Evolutionary conservation across 2,329 filamentous ascomycete genomes (phyloP).

Genomic region (Colletotrichum sp.): DNA sequence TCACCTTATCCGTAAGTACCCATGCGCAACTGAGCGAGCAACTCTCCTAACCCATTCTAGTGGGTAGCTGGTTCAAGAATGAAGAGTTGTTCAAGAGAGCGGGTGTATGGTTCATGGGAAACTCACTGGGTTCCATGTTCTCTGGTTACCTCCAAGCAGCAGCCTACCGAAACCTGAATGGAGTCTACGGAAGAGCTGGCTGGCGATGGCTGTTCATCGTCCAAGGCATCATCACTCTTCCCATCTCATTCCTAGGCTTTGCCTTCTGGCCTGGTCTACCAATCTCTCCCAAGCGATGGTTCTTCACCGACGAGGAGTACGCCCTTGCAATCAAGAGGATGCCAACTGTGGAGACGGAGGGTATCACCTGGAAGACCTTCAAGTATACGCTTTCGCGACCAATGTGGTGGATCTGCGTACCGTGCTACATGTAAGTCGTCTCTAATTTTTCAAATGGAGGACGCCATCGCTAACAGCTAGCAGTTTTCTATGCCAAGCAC

Average conservation of each 20-base stretch:
- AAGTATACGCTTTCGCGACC: constrained; percentile 24
- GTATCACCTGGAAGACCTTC: constrained; percentile 27
- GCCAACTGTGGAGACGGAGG: constrained; percentile 23
- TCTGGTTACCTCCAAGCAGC: constrained; percentile 61
- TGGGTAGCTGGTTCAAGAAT: constrained; percentile 49
- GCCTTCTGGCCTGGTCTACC: constrained; percentile 40
- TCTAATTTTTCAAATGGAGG: accelerated
- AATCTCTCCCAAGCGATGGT: constrained; percentile 31
- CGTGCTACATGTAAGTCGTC: constrained; percentile 20
- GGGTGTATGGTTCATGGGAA: constrained; percentile 52
- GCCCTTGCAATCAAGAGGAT: constrained; percentile 29
- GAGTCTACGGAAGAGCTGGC: constrained; percentile 43
- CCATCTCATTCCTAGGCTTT: constrained; percentile 22
- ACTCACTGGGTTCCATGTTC: constrained; percentile 59
- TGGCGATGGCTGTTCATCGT: constrained; percentile 47
- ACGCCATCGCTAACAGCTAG: background rate
- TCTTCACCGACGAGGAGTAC: constrained; percentile 31
- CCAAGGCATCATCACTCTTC: constrained; percentile 33
- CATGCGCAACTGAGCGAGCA: background rate
- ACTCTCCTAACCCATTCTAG: constrained; percentile 29
- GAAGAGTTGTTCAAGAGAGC: constrained; percentile 53
- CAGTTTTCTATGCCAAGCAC: constrained; percentile 26
- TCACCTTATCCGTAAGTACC: constrained; percentile 29
- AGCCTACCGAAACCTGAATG: constrained; percentile 57
- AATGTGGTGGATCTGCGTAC: constrained; percentile 27